Evolutionary conservation across 2,329 filamentous ascomycete genomes (phyloP).

Genomic region (Aspergillus sp.): DNA sequence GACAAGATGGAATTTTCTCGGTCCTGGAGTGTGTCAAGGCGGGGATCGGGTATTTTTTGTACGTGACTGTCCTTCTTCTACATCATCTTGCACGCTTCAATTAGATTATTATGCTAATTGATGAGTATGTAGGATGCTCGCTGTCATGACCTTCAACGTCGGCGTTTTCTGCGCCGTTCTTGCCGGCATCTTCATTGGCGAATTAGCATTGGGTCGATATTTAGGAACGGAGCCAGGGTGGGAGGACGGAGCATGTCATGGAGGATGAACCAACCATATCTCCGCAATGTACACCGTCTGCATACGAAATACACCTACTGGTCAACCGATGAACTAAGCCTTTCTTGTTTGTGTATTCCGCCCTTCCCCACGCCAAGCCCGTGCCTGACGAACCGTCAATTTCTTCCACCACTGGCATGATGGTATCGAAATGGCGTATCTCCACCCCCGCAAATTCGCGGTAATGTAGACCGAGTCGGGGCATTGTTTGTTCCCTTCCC

Average conservation of each 20-base stretch:
- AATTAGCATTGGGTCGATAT: slow-evolving; percentile 12
- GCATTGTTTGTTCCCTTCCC: neutral
- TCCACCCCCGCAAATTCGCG: slow-evolving; percentile 2
- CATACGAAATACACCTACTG: neutral
- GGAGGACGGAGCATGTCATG: slow-evolving; percentile 14
- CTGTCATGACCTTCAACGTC: slow-evolving; percentile 16
- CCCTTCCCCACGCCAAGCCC: neutral
- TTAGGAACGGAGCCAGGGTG: slow-evolving; percentile 3
- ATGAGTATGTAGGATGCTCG: slow-evolving; percentile 10
- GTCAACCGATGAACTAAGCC: neutral
- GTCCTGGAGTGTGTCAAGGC: slow-evolving; percentile 11
- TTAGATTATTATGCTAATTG: neutral
- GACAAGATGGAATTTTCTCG: slow-evolving; percentile 1
- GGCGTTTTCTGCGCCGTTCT: slow-evolving; percentile 13
- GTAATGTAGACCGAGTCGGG: neutral
- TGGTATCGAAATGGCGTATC: neutral
- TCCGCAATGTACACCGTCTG: neutral
- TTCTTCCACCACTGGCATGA: slow-evolving; percentile 1
- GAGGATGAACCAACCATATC: neutral
- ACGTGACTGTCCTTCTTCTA: neutral
- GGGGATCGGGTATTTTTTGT: slow-evolving; percentile 13
- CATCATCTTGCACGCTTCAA: no score
- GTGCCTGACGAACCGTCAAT: neutral
- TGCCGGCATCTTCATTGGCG: slow-evolving; percentile 8
- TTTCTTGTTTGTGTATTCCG: neutral